Percentiles rank a stretch among this genome's conserved stretches.
Evolutionary conservation across 441 rosid genomes (phyloP).

Genomic region (Mallotus repandus): DNA sequence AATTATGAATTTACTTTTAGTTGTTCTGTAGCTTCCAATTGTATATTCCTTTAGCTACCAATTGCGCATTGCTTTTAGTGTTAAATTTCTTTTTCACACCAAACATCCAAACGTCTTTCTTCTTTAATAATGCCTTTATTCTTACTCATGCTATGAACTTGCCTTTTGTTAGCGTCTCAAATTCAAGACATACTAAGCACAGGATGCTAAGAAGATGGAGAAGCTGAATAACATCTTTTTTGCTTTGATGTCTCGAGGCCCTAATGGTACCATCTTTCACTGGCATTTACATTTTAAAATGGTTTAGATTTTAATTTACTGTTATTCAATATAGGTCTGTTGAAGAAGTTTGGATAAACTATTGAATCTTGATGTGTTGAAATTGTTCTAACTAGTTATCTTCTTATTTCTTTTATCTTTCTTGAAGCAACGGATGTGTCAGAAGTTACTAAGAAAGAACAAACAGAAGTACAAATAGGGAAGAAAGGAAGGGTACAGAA

Average conservation of each 20-base stretch:
- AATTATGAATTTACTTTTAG: background rate
- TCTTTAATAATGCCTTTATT: background rate
- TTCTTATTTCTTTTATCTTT: conserved; percentile 1
- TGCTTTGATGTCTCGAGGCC: conserved; percentile 87
- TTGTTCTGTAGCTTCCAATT: too few species aligned
- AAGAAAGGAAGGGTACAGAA: conserved; percentile 96
- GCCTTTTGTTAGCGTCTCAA: conserved; percentile 67
- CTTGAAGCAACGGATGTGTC: conserved; percentile 61
- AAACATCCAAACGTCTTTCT: background rate
- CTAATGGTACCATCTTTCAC: conserved; percentile 56
- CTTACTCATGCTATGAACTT: conserved; percentile 9
- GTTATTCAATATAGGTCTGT: background rate
- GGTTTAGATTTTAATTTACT: background rate
- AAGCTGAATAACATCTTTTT: conserved; percentile 88
- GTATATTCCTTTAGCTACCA: background rate
- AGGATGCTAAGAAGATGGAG: conserved; percentile 98
- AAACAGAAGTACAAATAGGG: conserved; percentile 56
- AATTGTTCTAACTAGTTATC: conserved; percentile 10
- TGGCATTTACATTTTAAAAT: background rate
- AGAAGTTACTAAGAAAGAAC: conserved; percentile 77
- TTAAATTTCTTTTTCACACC: background rate
- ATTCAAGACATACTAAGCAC: conserved; percentile 96
- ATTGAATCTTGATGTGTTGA: background rate
- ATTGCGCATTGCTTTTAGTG: background rate
- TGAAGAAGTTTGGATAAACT: background rate